Evolutionary conservation across 306 rosid species (phyloP), one percentile per base, ranked within the genome.

Genomic region (Rosa chinensis): DNA sequence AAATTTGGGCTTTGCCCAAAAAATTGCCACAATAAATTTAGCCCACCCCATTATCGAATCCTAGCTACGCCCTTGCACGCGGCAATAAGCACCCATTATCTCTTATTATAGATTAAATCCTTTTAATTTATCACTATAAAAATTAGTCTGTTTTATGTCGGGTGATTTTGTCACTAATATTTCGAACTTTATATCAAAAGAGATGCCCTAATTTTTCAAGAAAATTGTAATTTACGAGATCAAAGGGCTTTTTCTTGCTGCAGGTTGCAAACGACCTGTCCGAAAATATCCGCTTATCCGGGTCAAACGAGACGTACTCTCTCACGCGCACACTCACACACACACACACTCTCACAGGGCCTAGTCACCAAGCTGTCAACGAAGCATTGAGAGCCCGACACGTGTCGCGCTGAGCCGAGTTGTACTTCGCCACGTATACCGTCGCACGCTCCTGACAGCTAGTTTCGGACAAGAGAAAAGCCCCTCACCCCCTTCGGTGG

Each of bases 401-500:
- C 86, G 83, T 85, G 80, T 49, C 76, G 2, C 0, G 0, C 0
- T 0, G 5, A 13, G 5, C 47, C 61, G 5, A 74, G 52, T 68
- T n/a, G 40, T 2, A 2, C 3, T 1, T 4, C 4, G 5, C 70
- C 81, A 76, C 74, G 78, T 70, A 74, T 32, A 21, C 2, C 2
- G 8, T 35, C 62, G 39, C 58, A 23, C 63, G 77, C 81, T 80
- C 61, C 18, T 8, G 66, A 68, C 83, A 86, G 85, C 80, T 86
- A 78, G 83, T 76, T 53, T 77, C 74, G 74, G 84, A 79, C 82
- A 82, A 67, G 1, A 25, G 28, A 25, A 25, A 25, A 45, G 3
- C 10, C 63, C 32, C 73, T 75, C 23, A 14, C 25, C 42, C 78
- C 28, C 5, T 6, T 25, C 0, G 74, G 91, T 80, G 94, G 94